Percentiles rank a stretch among this genome's conserved stretches.
Evolutionary conservation across 306 rosid species (phyloP).

Genomic region (Prunus kanzakura): DNA sequence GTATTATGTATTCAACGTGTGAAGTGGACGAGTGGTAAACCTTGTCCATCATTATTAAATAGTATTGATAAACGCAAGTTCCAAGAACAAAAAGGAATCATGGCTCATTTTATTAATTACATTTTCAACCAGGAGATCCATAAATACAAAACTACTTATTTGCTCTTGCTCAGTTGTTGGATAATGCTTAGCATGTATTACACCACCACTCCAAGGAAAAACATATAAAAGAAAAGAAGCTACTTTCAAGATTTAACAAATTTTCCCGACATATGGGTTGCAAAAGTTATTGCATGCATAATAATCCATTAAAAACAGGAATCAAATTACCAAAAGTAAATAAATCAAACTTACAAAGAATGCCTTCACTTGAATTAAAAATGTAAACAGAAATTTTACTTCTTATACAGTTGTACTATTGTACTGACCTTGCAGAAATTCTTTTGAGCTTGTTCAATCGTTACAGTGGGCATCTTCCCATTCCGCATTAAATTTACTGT

Average conservation of each 20-base stretch:
- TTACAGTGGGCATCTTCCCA: slow-evolving; percentile 98
- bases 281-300: neutral
- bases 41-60: neutral
- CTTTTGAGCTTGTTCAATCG: slow-evolving; percentile 99
- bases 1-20: neutral
- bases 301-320: neutral
- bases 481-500: slow-evolving; percentile 93
- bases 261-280: neutral
- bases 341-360: neutral
- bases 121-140: neutral
- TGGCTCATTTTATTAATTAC: neutral
- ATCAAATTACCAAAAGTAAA: neutral
- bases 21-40: neutral
- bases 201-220: neutral
- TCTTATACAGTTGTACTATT: slow-evolving; percentile 6
- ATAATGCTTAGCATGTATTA: neutral
- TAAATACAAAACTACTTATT: neutral
- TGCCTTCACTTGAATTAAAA: neutral
- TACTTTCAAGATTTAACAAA: neutral
- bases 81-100: neutral
- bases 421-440: slow-evolving; percentile 79
- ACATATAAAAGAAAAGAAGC: neutral
- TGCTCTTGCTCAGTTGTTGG: neutral
- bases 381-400: neutral
- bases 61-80: neutral